Evolutionary conservation across 1,139 yeast species (phyloP), one percentile per base, ranked within the genome.

Genomic region (Saccharomycopsis crataegensis): DNA sequence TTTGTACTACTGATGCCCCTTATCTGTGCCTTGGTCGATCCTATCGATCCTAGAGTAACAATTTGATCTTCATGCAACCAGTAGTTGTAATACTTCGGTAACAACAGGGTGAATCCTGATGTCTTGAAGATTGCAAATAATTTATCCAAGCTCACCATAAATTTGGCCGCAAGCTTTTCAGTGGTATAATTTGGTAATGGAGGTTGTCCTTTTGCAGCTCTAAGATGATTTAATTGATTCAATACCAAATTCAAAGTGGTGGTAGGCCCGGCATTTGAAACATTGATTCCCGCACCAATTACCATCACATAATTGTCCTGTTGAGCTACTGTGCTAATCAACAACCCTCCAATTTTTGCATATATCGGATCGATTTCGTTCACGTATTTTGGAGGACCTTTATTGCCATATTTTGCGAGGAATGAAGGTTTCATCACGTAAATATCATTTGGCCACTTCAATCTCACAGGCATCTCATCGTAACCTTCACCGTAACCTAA

Each of bases 371-470:
- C 78, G 38, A 66, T 60, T 40, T 68, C 71, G 22, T 63, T 57
- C 64, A 58, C 12, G 59, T n/a, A 57, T 46, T 40, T 58, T 51
- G 12, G 59, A 57, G 53, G 9, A 61, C 53, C 5, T 60, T 59
- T 41, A 58, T 60, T 3, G 60, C 61, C n/a, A 61, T 45, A 28
- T 64, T 43, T 38, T 56, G 67, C 63, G 64, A 68, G 74, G 57
- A 71, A 79, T 52, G 81, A 82, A 0, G 96, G 94, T 58, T 79
- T 82, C 61, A 82, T 67, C 6, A 85, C 80, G 65, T 88, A 94
- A 14, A 93, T 73, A 67, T 94, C 99, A 65, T 94, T 94, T 6
- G 99, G 99, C 99, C 99, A 94, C 65, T 94, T 94, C 58, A 94
- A 77, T 55, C 80, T 77, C 9, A 91, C 74, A 0, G 96, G 98